A percentile compares a stretch with the other conserved stretches of the same genome.
These are phyloP conservation scores for Torulaspora quercuum DNA, from an alignment of 805 yeast genomes.

Conservation along the genomic window DNA sequence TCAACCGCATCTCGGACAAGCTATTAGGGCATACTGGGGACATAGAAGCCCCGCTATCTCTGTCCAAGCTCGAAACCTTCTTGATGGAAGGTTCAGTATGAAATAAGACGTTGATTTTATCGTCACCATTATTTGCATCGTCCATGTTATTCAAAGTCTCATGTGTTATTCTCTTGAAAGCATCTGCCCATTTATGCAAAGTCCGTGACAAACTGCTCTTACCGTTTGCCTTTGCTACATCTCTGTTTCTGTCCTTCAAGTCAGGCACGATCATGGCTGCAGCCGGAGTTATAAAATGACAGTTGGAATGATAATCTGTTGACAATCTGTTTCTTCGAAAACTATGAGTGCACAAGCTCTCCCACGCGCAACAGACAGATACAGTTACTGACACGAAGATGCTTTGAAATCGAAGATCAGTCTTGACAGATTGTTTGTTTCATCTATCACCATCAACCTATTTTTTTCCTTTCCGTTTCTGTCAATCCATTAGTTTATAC, in stretches of 20 bases:
- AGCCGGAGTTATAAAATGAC: no score
- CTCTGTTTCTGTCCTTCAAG: constrained; percentile 1
- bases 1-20: constrained; percentile 25
- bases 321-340: no score
- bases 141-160: constrained; percentile 26
- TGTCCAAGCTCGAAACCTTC: constrained; percentile 10
- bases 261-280: constrained; percentile 1
- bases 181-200: constrained; percentile 25
- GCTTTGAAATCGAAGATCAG: no score
- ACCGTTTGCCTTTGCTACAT: not conserved
- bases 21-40: constrained; percentile 13
- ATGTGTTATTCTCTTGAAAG: constrained; percentile 23
- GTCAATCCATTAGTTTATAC: no score
- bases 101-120: constrained; percentile 25
- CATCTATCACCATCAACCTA: no score
- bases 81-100: constrained; percentile 6
- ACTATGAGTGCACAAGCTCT: no score
- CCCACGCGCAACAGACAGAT: no score
- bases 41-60: constrained; percentile 19
- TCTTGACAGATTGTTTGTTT: no score
- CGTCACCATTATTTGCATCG: constrained; percentile 11
- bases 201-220: constrained; percentile 14
- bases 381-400: no score
- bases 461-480: no score
- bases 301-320: no score